A percentile compares a stretch with the other conserved stretches of the same genome.
phyloP scores from a whole-genome alignment of 768 basidiomycete species.

The Amanita subjunquillea region DNA sequence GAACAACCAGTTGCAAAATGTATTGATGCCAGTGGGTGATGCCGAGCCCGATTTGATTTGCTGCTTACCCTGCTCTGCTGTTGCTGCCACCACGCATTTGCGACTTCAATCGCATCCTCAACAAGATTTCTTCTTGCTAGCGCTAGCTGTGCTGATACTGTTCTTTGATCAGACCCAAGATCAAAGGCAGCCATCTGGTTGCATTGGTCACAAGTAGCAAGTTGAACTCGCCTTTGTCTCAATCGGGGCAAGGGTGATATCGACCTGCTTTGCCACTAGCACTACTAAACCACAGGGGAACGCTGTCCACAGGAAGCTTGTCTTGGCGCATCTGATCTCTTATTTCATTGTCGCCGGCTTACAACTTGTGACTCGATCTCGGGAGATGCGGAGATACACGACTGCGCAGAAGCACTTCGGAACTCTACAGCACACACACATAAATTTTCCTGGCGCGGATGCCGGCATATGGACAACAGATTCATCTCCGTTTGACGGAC shows the following conservation, averaged over 20 bases:
- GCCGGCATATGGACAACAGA: neutral
- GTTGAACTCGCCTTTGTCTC: neutral
- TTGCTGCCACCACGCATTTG: neutral
- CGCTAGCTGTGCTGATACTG: too few relatives aligned
- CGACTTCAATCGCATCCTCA: neutral
- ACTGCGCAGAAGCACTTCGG: slow-evolving; percentile 2
- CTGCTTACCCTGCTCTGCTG: neutral
- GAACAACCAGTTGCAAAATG: too few relatives aligned
- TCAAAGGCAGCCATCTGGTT: neutral
- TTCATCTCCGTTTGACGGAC: neutral
- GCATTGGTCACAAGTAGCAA: neutral
- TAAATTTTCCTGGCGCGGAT: neutral
- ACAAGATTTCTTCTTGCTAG: neutral
- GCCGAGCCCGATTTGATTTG: neutral
- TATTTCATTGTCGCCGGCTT: neutral
- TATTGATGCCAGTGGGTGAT: neutral
- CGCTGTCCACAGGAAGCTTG: neutral
- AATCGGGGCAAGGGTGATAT: neutral
- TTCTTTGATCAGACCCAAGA: neutral
- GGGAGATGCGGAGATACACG: neutral
- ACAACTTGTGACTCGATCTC: neutral
- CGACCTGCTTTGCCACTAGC: neutral
- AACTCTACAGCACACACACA: neutral
- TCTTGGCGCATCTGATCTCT: neutral
- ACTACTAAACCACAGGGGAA: neutral